These are phyloP conservation scores for Mycena metata DNA, from an alignment of 768 basidiomycete genomes.

Conservation along the genomic window DNA sequence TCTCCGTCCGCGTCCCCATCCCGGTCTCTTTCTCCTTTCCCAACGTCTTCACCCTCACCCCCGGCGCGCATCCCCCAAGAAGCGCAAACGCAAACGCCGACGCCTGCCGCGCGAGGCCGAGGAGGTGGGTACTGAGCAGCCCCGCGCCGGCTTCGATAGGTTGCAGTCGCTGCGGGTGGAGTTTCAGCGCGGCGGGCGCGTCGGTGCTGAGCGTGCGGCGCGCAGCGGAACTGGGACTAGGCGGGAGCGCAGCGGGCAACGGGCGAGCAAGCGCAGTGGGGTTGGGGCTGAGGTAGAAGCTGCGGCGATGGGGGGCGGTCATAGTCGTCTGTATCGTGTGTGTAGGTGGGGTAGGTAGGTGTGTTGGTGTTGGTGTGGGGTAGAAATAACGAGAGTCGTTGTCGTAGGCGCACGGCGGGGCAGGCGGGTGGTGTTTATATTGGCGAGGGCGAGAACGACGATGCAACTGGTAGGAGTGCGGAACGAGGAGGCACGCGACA, in stretches of 20 bases:
- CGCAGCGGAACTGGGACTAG: background rate
- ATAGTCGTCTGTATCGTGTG: background rate
- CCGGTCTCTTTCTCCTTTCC: too few relatives aligned
- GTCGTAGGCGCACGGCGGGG: slow-evolving; percentile 17
- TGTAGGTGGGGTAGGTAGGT: background rate
- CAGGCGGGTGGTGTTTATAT: background rate
- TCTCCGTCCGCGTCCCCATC: too few relatives aligned
- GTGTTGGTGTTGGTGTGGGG: background rate
- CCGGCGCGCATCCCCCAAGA: slow-evolving; percentile 29
- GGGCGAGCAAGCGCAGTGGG: background rate
- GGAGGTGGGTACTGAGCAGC: slow-evolving; percentile 9
- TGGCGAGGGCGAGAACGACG: background rate
- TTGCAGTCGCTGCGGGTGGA: background rate
- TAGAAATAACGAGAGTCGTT: background rate
- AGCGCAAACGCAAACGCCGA: slow-evolving; percentile 26
- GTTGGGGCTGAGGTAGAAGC: slow-evolving; percentile 32
- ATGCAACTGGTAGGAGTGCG: background rate
- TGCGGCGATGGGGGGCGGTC: slow-evolving; percentile 27
- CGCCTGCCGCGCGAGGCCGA: slow-evolving; percentile 28
- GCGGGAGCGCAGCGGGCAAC: background rate
- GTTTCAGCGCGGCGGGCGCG: background rate
- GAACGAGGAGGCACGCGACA: background rate
- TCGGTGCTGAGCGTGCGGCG: background rate
- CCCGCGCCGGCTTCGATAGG: background rate
- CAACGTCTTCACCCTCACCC: background rate